Percentiles rank a stretch among this genome's conserved stretches.
phyloP scores from a whole-genome alignment of 2,329 filamentous ascomycete species.

The Neofusicoccum ribis region DNA sequence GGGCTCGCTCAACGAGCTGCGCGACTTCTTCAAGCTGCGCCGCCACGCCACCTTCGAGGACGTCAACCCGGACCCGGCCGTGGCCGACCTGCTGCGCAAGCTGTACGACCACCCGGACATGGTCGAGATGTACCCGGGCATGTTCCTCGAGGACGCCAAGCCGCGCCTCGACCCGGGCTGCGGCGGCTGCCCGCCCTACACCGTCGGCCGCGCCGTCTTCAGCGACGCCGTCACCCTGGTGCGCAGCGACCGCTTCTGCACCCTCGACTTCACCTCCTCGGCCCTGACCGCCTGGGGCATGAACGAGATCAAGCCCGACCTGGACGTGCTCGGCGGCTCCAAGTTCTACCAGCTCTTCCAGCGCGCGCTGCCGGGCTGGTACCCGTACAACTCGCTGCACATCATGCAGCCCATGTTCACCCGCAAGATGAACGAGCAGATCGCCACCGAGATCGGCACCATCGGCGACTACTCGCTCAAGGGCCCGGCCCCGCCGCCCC shows the following conservation, averaged over 20 bases:
- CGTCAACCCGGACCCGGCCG: conserved; percentile 59
- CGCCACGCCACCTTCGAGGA: conserved; percentile 58
- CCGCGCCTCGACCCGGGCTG: conserved; percentile 52
- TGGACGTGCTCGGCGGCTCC: conserved; percentile 40
- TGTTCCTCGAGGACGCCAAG: conserved; percentile 63
- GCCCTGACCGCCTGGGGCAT: conserved; percentile 46
- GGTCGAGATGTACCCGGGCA: conserved; percentile 69
- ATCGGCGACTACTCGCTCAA: conserved; percentile 7
- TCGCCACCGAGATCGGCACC: conserved; percentile 19
- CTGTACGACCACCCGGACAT: conserved; percentile 65
- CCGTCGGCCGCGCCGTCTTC: conserved; percentile 57
- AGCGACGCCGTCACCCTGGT: conserved; percentile 62
- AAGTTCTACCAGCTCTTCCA: conserved; percentile 55
- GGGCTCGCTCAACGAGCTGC: conserved; percentile 64
- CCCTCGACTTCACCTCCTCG: conserved; percentile 40
- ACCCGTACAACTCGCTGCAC: conserved; percentile 40
- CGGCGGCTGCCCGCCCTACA: conserved; percentile 56
- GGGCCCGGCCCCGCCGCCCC: not conserved
- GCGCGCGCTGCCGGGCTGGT: conserved; percentile 45
- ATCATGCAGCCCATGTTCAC: conserved; percentile 23
- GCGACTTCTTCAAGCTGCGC: conserved; percentile 62
- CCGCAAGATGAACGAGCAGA: conserved; percentile 19
- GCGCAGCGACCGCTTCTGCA: conserved; percentile 61
- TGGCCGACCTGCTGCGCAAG: conserved; percentile 56
- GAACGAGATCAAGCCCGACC: conserved; percentile 41